These are phyloP conservation scores for Begonia fuchsioides DNA, from an alignment of 306 rosid genomes.

Conservation along the genomic window DNA sequence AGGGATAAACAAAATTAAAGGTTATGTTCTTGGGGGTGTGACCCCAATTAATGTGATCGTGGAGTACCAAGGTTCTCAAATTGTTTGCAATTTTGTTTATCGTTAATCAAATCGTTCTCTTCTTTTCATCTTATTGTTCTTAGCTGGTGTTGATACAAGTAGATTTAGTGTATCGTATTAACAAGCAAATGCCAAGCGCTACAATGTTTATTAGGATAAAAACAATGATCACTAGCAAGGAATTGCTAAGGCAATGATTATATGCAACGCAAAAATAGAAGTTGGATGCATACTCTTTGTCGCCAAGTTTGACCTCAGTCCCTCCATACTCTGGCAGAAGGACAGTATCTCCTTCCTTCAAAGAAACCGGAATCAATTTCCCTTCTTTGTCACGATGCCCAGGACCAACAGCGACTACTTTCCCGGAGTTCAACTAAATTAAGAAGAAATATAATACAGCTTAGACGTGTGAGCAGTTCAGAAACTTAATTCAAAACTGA, in stretches of 20 bases:
- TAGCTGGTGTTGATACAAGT: too few species aligned
- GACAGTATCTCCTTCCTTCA: slow-evolving; percentile 68
- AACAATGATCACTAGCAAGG: neutral
- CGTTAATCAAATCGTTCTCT: too few species aligned
- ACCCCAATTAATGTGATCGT: too few species aligned
- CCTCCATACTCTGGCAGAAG: slow-evolving; percentile 71
- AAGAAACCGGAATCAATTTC: slow-evolving; percentile 29
- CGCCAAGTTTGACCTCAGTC: slow-evolving; percentile 54
- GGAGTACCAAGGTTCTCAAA: too few species aligned
- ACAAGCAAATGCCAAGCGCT: too few species aligned
- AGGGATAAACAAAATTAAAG: too few species aligned
- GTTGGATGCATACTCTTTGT: slow-evolving; percentile 40
- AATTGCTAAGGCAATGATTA: neutral
- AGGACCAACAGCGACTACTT: slow-evolving; percentile 55
- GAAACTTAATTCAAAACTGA: too few species aligned
- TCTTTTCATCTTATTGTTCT: too few species aligned
- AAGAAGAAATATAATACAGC: neutral
- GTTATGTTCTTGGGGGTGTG: too few species aligned
- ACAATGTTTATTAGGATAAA: neutral
- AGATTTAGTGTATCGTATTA: too few species aligned
- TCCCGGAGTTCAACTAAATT: slow-evolving; percentile 50
- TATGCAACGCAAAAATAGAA: neutral
- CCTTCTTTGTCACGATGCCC: slow-evolving; percentile 49
- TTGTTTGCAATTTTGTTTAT: too few species aligned
- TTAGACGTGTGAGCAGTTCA: too few species aligned